Evolutionary conservation across 2,329 filamentous ascomycete genomes (phyloP).

Genomic region (Fusarium mundagurra): DNA sequence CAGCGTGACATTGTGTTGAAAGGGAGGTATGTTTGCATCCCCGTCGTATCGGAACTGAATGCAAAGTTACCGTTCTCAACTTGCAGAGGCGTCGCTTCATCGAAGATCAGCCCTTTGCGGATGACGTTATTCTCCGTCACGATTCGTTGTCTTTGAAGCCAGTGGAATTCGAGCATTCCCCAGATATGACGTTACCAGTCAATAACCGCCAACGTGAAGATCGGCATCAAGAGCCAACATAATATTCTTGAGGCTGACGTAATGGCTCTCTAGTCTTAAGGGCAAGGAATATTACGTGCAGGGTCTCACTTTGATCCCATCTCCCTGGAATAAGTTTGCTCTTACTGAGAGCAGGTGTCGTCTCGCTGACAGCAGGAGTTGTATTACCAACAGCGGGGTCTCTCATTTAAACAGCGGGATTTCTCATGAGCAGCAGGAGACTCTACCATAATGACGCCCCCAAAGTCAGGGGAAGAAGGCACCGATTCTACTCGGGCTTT

Average conservation of each 20-base stretch:
- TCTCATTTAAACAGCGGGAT: background rate
- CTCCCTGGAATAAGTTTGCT: too few relatives aligned
- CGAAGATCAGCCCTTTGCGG: constrained; percentile 36
- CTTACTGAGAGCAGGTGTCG: background rate
- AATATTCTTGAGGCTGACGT: background rate
- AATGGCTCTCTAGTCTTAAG: background rate
- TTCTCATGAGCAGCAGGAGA: background rate
- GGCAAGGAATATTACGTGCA: too few relatives aligned
- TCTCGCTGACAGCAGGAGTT: background rate
- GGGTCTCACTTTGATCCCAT: too few relatives aligned
- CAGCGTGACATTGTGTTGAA: constrained; percentile 59
- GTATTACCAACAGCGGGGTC: background rate
- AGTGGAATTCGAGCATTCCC: background rate
- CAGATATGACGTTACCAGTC: background rate
- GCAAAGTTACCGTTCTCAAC: constrained; percentile 62
- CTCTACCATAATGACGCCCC: background rate
- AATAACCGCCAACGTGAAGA: background rate
- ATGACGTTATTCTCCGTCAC: constrained; percentile 38
- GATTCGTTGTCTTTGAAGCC: constrained; percentile 25
- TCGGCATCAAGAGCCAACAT: background rate
- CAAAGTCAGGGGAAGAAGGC: constrained; percentile 2
- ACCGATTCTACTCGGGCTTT: constrained; percentile 1
- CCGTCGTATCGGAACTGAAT: constrained; percentile 58
- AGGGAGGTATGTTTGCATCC: constrained; percentile 55
- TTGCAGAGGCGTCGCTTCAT: constrained; percentile 60